A percentile compares a stretch with the other conserved stretches of the same genome.
These are phyloP conservation scores for Colletotrichum nymphaeae DNA, from an alignment of 2,329 filamentous ascomycete species.

Conservation along the genomic window DNA sequence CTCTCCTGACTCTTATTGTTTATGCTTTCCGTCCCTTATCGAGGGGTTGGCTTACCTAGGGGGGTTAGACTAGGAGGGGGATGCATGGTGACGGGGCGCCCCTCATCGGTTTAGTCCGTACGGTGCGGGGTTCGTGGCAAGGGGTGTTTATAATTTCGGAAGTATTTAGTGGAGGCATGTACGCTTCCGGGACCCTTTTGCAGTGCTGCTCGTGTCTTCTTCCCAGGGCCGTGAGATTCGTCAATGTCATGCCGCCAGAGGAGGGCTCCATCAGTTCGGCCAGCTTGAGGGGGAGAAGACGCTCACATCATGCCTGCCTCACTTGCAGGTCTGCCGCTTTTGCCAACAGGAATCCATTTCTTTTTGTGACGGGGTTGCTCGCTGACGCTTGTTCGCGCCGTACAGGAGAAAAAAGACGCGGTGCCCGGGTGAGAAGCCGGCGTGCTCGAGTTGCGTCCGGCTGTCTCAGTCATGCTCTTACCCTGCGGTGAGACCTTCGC, in stretches of 20 bases:
- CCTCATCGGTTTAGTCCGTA: constrained; percentile 11
- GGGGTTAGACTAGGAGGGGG: constrained; percentile 3
- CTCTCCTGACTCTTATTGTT: neutral
- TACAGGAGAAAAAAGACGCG: constrained; percentile 61
- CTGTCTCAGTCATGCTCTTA: constrained; percentile 61
- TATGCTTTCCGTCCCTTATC: constrained; percentile 2
- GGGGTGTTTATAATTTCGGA: neutral
- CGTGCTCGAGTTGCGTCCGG: constrained; percentile 62
- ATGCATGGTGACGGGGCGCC: constrained; percentile 5
- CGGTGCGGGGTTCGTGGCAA: constrained; percentile 13
- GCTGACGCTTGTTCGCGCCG: constrained; percentile 27
- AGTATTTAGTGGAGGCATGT: constrained; percentile 30
- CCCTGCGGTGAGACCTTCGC: constrained; percentile 49
- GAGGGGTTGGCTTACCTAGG: neutral
- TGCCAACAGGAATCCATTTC: neutral
- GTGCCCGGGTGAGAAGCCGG: constrained; percentile 62
- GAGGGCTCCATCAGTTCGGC: constrained; percentile 39
- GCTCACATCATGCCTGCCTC: constrained; percentile 56
- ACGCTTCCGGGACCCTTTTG: constrained; percentile 1
- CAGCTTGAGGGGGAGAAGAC: constrained; percentile 48
- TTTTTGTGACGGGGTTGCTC: neutral
- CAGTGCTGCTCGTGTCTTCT: constrained; percentile 19
- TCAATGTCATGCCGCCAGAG: constrained; percentile 46
- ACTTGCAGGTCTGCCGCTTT: constrained; percentile 56
- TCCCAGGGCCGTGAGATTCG: constrained; percentile 17